Base-by-base conservation (phyloP, 2,329 filamentous ascomycete species). In the Chalaropsis ovoidea region DNA sequence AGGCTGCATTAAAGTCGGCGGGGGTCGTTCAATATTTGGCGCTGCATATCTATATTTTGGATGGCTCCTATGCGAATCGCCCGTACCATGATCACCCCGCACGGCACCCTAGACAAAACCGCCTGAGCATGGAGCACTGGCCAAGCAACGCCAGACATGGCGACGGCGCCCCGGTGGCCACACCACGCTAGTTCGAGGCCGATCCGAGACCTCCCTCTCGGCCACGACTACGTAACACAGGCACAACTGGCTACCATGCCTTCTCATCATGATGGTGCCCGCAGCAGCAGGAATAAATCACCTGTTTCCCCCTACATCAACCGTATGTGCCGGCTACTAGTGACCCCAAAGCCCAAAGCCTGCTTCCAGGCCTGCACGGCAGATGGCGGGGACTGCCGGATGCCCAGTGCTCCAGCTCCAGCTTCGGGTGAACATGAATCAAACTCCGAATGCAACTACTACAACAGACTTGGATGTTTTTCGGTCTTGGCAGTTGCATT, bases 401-500 rank as follows among this genome's bases (percentile, higher is more conserved):
- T 5, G 54, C 17, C 54, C 54, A 31, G 54, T 35, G 54, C 54
- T 58, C n/a, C 11, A 11, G 54, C 54, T 58, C n/a, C 11, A 11
- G 7, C 8, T 4, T 58, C 27, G 27, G 54, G 31, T 11, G 15
- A 19, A 39, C 10, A 7, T 39, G 7, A 10, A 35, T 27, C n/a
- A n/a, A 31, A n/a, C 10, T 3, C 54, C 27, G 27, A 19, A 39
- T n/a, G 54, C 54, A 58, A 58, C 54, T 58, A 58, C 54, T 15
- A 58, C 27, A 10, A 15, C 24, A 39, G n/a, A 39, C 54, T 58
- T 58, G 54, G 8, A 52, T 52, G 47, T 35, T 58, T 58, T 58
- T 31, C 31, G 13, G 54, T 58, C 54, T 58, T 58, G 54, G 54
- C 54, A 58, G 31, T 39, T 35, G 54, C 54, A 58, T 19, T 58